Conservation (phyloP, 768 basidiomycete genomes). For the Russula earlei region DNA sequence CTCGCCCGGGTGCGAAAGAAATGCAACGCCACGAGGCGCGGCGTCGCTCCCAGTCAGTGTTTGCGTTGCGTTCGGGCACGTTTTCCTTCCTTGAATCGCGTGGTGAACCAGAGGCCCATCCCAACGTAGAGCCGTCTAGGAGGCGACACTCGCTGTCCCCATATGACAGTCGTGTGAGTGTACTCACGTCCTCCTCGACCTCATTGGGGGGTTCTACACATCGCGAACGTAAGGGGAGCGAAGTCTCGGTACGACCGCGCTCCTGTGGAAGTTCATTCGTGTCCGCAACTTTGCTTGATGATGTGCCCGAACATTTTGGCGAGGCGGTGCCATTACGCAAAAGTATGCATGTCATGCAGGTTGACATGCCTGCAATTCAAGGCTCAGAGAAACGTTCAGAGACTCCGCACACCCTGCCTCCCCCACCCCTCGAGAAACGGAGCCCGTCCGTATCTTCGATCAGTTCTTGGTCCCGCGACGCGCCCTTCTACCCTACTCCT, state of each 20-base stretch:
- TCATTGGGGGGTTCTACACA: conserved; percentile 6
- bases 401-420: background rate
- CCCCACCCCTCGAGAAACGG: conserved; percentile 1
- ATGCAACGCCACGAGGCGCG: conserved; percentile 22
- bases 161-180: conserved; percentile 10
- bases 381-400: background rate
- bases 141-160: conserved; percentile 7
- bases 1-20: background rate
- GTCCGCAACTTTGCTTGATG: conserved; percentile 3
- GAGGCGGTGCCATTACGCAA: background rate
- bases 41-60: conserved; percentile 27
- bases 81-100: conserved; percentile 18
- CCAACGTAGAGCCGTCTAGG: background rate
- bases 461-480: conserved; percentile 12
- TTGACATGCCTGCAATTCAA: conserved; percentile 3
- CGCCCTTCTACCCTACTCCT: conserved; percentile 6
- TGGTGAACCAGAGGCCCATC: background rate
- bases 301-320: background rate
- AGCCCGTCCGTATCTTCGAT: conserved; percentile 9
- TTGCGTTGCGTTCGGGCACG: conserved; percentile 17
- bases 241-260: background rate
- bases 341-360: conserved; percentile 15
- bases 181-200: conserved; percentile 15
- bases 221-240: background rate
- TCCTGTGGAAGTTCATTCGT: conserved; percentile 16